Evolutionary conservation across 148 eudicot species (phyloP).

Genomic region (Euryodendron excelsum): DNA sequence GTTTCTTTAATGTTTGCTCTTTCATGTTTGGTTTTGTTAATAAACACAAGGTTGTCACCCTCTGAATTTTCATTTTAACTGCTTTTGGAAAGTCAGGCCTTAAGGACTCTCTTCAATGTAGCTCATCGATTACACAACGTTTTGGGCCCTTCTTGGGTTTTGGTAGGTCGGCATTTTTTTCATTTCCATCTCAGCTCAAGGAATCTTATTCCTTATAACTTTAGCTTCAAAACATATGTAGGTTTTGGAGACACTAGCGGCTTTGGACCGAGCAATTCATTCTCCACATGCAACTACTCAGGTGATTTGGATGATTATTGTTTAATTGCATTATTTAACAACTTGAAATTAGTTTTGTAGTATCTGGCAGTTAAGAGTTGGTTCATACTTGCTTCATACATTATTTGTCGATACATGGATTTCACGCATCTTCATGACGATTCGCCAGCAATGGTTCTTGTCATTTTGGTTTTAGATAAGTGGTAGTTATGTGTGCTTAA

Average conservation of each 20-base stretch:
- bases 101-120: slow-evolving; percentile 98
- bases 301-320: slow-evolving; percentile 41
- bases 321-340: slow-evolving; percentile 7
- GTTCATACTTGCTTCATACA: background rate
- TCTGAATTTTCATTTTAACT: background rate
- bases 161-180: slow-evolving; percentile 54
- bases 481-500: too few species aligned
- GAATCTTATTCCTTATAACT: slow-evolving; percentile 6
- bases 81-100: slow-evolving; percentile 52
- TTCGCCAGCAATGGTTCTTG: background rate
- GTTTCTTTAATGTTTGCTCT: background rate
- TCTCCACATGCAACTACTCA: slow-evolving; percentile 98
- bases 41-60: background rate
- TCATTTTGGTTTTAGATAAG: background rate
- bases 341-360: background rate
- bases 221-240: slow-evolving; percentile 21
- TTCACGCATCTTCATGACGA: background rate
- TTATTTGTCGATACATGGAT: background rate
- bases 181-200: background rate
- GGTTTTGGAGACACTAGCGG: slow-evolving; percentile 96
- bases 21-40: background rate
- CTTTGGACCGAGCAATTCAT: slow-evolving; percentile 90
- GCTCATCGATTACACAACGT: slow-evolving; percentile 93
- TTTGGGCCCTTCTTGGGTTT: slow-evolving; percentile 94
- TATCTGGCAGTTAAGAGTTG: background rate